Base-by-base conservation (phyloP, 2,329 filamentous ascomycete genomes). In the Penicillium sp. region DNA sequence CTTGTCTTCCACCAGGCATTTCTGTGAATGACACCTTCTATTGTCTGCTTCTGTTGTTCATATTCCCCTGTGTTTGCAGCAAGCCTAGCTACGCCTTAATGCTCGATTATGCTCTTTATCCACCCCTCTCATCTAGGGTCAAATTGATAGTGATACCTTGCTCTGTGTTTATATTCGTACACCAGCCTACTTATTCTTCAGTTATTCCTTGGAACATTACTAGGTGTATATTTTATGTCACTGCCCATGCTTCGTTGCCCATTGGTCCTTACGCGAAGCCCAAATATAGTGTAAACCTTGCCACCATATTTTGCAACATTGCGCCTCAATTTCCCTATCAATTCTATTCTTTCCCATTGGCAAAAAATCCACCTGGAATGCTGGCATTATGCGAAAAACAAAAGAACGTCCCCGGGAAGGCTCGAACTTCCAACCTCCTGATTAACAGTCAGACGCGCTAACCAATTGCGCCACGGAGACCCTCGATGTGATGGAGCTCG, bases 341-440 rank as follows among this genome's bases (percentile, higher is more conserved):
- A 6, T 29, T 29, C 11, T 13, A 5, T n/a, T 28, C 14, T 29
- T n/a, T 29, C 13, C 14, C 13, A 2, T 31, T 24, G 8, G 23
- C 23, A 9, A 24, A 24, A 24, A 24, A 24, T 20, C 2, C 4
- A n/a, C 18, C 18, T 20, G 4, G 4, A 20, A 20, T 20, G 18
- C 18, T 20, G 18, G 1, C 18, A 20, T 20, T 20, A 3, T 20
- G 18, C 4, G 18, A 20, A 20, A 20, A 20, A 20, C 4, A 20
- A 20, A n/a, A n/a, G 29, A 4, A 7, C 65, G 63, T 67, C 63
- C 65, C 65, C 61, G 65, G 63, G 63, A 67, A 67, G 64, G 65
- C 64, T 68, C 61, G 65, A 68, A 68, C 65, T 66, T 67, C 64
- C 64, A 65, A 65, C 63, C 62, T 68, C 62, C 56, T 54, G 57